Conservation (phyloP, 768 basidiomycete species). For the Myochromella boudieri region DNA sequence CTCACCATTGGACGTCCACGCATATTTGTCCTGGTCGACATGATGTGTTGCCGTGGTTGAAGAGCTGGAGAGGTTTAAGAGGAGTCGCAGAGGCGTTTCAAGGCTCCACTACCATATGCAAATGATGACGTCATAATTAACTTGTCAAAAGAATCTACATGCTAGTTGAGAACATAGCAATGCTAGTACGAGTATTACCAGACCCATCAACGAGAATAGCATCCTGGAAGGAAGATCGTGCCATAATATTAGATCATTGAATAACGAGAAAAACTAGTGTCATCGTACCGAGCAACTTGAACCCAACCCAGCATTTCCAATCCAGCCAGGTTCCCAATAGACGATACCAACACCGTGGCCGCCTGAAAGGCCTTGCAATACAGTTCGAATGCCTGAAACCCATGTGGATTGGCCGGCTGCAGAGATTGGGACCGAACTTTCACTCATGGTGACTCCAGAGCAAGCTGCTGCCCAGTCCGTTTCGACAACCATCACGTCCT, state of each 20-base stretch:
- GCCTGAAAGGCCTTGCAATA: conserved; percentile 45
- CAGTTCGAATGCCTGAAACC: conserved; percentile 49
- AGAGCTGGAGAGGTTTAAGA: too few relatives aligned
- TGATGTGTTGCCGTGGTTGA: background rate
- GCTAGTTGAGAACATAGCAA: conserved; percentile 36
- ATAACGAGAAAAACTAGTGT: background rate
- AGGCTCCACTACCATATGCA: background rate
- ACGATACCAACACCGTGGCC: conserved; percentile 48
- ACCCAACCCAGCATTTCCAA: conserved; percentile 50
- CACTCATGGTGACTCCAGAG: conserved; percentile 43
- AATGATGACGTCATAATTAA: conserved; percentile 1
- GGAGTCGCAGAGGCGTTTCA: background rate
- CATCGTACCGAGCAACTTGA: conserved; percentile 39
- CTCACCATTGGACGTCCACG: conserved; percentile 21
- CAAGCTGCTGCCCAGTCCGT: conserved; percentile 63
- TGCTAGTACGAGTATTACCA: conserved; percentile 42
- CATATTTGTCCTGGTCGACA: background rate
- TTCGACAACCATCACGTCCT: conserved; percentile 61
- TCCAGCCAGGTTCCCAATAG: conserved; percentile 73
- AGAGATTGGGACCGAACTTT: conserved; percentile 45
- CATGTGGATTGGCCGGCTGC: conserved; percentile 53
- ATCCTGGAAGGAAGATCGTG: conserved; percentile 31
- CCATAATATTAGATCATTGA: conserved; percentile 5
- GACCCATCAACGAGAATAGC: conserved; percentile 47
- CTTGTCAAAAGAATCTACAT: conserved; percentile 25